Base-by-base conservation (phyloP, 257 asterid genomes). In the Galeopsis tetrahit region DNA sequence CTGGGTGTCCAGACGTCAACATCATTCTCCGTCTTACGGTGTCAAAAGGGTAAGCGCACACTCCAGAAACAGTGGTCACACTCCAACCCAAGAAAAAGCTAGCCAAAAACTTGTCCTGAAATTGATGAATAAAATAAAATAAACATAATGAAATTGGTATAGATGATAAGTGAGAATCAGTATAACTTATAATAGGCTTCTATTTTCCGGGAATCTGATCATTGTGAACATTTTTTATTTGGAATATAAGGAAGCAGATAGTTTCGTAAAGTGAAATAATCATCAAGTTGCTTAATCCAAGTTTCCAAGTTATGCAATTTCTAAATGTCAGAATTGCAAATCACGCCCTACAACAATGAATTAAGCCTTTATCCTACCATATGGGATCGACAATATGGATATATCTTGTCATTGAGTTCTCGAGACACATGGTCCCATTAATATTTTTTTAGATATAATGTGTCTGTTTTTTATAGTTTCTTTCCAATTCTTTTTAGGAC, bases 31-130 rank as follows among this genome's bases (percentile, higher is more conserved):
- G 81, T 11, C 98, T 85, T 36, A 94, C 11, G 44, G 99, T 94
- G 79, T 94, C 99, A 71, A 91, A 94, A 43, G 99, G 99, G 77
- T 91, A 94, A 65, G 95, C 96, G 77, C 98, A 89, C 44, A 89
- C 86, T 76, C 98, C 99, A 46, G 97, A 91, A 78, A 86, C 73
- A 68, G 96, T 88, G 57, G 98, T 93, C 79, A 89, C 88, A 66
- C 95, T 82, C 99, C 99, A 94, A 38, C 99, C 99, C 85, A 94
- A 80, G 77, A 82, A 75, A 72, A 94, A 91, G 85, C 97, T 84
- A 70, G 99, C 99, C 15, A 88, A 46, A 78, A 94, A 94, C 71
- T 82, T 91, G 86, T 88, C 97, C 97, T 11, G 35, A 58, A 60
- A 14, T 48, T 17, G 31, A 58, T 28, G 40, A 56, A 56, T 28